Percentiles rank a stretch among this genome's conserved stretches.
phyloP scores from a whole-genome alignment of 805 yeast genomes.

The Starmerella lactis-condensi region DNA sequence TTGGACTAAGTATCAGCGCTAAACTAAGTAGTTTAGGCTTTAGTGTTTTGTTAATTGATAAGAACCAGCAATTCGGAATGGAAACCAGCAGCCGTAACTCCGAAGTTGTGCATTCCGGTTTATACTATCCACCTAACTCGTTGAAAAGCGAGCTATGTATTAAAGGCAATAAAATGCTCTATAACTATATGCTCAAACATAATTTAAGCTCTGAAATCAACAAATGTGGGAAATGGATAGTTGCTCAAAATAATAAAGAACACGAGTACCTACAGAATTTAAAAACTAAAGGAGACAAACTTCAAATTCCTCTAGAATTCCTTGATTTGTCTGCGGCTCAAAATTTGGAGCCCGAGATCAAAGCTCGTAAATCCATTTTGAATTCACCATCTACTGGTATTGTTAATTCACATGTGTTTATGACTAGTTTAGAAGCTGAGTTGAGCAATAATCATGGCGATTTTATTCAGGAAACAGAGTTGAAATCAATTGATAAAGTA shows the following conservation, averaged over 20 bases:
- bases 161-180: constrained; percentile 53
- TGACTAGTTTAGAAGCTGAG: constrained; percentile 37
- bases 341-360: constrained; percentile 44
- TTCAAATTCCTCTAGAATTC: constrained; percentile 44
- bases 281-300: constrained; percentile 29
- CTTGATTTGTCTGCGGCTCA: constrained; percentile 31
- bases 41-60: constrained; percentile 49
- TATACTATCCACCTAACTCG: constrained; percentile 55
- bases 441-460: constrained; percentile 47
- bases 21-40: constrained; percentile 34
- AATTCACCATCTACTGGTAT: constrained; percentile 75
- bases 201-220: constrained; percentile 36
- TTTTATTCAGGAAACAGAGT: constrained; percentile 42
- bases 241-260: constrained; percentile 58
- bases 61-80: constrained; percentile 44
- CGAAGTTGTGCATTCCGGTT: constrained; percentile 83
- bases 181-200: constrained; percentile 27
- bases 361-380: constrained; percentile 42
- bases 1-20: constrained; percentile 67
- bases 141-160: constrained; percentile 56
- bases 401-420: constrained; percentile 58
- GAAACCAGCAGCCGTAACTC: constrained; percentile 83
- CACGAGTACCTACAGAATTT: constrained; percentile 38
- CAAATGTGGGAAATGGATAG: constrained; percentile 63
- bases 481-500: constrained; percentile 24